phyloP scores from a whole-genome alignment of 148 eudicot genomes.

The Rhododendron ovatum region DNA sequence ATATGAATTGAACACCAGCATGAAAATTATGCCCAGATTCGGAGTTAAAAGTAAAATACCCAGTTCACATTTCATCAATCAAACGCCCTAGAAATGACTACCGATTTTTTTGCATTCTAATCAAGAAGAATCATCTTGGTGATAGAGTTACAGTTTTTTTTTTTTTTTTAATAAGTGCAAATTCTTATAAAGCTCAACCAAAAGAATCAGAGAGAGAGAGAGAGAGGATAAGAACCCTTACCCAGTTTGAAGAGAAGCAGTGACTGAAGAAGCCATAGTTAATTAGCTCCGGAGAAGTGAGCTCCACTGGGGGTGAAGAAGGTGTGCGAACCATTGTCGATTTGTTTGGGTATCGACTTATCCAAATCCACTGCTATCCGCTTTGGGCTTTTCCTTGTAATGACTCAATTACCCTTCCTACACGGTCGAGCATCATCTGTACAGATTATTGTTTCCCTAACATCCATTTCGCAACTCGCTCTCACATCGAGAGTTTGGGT shows the following conservation, averaged over 20 bases:
- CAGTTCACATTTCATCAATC: neutral
- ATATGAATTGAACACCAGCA: neutral
- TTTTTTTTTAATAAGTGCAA: too few relatives aligned
- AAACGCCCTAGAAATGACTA: neutral
- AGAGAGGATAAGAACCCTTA: neutral
- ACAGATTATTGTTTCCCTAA: neutral
- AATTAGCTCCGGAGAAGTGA: neutral
- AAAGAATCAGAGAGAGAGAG: neutral
- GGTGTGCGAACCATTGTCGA: neutral
- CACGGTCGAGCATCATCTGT: neutral
- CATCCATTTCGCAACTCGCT: too few relatives aligned
- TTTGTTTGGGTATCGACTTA: neutral
- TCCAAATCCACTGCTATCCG: neutral
- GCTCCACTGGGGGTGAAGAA: neutral
- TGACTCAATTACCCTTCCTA: neutral
- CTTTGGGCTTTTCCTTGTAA: neutral
- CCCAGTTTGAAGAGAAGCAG: slow-evolving; percentile 21
- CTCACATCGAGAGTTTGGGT: too few relatives aligned
- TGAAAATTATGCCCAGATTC: neutral
- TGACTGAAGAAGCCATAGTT: slow-evolving; percentile 19
- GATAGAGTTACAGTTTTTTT: neutral
- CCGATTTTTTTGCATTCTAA: neutral
- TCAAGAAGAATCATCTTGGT: neutral
- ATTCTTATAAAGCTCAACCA: neutral
- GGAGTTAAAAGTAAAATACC: neutral